phyloP scores from a whole-genome alignment of 2,329 filamentous ascomycete species.

The Akanthomyces uredinophilus region DNA sequence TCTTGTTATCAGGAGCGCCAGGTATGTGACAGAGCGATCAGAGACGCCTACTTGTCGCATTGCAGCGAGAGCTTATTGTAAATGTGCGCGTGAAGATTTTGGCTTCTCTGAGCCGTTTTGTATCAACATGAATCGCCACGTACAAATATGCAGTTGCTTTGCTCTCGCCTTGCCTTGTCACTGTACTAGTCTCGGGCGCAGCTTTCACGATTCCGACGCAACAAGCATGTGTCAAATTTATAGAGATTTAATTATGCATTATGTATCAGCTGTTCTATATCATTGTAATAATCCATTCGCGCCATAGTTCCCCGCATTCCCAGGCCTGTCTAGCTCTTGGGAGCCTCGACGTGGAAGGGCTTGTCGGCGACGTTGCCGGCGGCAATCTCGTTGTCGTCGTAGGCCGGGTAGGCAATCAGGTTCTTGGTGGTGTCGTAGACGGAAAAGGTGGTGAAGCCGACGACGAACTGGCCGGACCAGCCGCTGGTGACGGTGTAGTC shows the following conservation, averaged over 20 bases:
- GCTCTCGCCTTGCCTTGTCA: no score
- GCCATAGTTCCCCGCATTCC: neutral
- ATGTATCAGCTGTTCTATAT: conserved; percentile 22
- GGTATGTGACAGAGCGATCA: no score
- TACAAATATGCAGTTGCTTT: no score
- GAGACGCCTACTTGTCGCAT: neutral
- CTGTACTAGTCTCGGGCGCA: no score
- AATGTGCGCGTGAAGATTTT: no score
- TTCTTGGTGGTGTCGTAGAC: conserved; percentile 39
- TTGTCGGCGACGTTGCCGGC: conserved; percentile 29
- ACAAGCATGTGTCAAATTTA: no score
- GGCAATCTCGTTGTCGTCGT: conserved; percentile 46
- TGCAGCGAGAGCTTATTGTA: neutral
- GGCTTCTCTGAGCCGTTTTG: no score
- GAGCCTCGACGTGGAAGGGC: neutral
- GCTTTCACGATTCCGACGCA: no score
- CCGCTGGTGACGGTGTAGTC: conserved; percentile 46
- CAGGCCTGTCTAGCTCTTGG: neutral
- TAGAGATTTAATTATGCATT: neutral
- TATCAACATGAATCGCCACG: no score
- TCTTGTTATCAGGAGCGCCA: neutral
- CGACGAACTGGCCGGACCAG: conserved; percentile 53
- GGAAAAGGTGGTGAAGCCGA: conserved; percentile 49
- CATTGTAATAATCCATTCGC: no score
- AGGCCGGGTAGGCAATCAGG: conserved; percentile 48